Evolutionary conservation across 371 early-diverging fungal species (phyloP), one percentile per base, ranked within the genome.

Genomic region (Synchytrium microbalum): DNA sequence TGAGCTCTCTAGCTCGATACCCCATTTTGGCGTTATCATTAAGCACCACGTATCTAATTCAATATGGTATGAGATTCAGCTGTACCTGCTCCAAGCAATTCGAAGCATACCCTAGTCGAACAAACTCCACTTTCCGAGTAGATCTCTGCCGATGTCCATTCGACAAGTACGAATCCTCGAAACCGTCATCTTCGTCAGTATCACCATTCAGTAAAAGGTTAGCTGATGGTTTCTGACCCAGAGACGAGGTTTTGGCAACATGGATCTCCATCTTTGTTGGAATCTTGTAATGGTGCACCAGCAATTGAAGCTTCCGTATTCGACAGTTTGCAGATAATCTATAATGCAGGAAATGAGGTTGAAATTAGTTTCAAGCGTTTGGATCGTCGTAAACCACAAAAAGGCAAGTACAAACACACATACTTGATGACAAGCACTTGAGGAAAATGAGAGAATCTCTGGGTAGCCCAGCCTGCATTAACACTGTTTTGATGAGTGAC

Each of bases 211-310:
- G 58, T 24, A 74, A 59, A 24, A 59, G 60, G 59, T 69, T 69
- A 3, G 54, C 53, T 27, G 66, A 63, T 32, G 67, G 23, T 51
- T 14, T 51, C 14, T 51, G 51, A 14, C 51, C 67, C 56, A 51
- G 51, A 51, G 51, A 14, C 14, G 14, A 14, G 14, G 74, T 67
- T 2, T 73, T 65, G 10, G 81, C 88, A 59, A 87, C 71, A 70
- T 79, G 86, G 59, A 89, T 80, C 62, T 88, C 89, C 27, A 90
- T 75, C 63, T 78, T 81, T n/a, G 86, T 84, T 2, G 91, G 81
- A 60, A 91, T 88, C 73, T 88, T 91, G 77, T 83, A 91, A 68
- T 91, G 91, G 70, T 91, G 91, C 19, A 83, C 82, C 27, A 90
- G 72, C 26, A 89, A 69, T 67, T 90, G 87, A 46, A 90, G 77